phyloP scores from a whole-genome alignment of 129 eudicot genomes.

The Logfia minima region DNA sequence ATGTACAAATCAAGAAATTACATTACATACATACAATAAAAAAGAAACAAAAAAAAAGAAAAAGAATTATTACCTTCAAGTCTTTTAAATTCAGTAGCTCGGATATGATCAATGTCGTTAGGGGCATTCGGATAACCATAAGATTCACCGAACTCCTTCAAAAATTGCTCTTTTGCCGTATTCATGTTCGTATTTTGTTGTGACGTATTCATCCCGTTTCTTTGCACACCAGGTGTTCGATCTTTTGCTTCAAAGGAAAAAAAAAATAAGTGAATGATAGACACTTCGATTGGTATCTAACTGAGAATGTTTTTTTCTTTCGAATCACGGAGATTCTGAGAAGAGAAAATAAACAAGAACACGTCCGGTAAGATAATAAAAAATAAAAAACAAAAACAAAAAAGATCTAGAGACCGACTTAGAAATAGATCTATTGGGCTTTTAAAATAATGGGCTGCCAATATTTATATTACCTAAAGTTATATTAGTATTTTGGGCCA shows the following conservation, averaged over 20 bases:
- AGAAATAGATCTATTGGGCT: too few species aligned
- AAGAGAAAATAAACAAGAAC: too few species aligned
- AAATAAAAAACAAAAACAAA: too few species aligned
- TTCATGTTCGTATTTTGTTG: neutral
- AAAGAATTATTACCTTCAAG: slow-evolving; percentile 40
- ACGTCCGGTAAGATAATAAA: too few species aligned
- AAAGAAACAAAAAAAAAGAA: neutral
- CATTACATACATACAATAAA: neutral
- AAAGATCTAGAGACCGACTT: too few species aligned
- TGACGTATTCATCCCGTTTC: neutral
- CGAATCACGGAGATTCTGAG: too few species aligned
- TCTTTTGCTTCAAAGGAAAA: slow-evolving; percentile 3
- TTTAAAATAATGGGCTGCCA: too few species aligned
- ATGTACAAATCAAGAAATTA: neutral
- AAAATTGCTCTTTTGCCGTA: slow-evolving; percentile 51
- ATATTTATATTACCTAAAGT: too few species aligned
- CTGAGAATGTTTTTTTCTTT: neutral
- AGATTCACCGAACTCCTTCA: slow-evolving; percentile 68
- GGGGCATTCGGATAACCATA: slow-evolving; percentile 79
- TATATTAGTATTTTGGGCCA: too few species aligned
- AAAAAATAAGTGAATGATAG: neutral
- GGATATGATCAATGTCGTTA: slow-evolving; percentile 69
- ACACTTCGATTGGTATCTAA: neutral
- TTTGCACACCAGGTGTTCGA: slow-evolving; percentile 26
- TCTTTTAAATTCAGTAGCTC: slow-evolving; percentile 81